Percentiles rank a stretch among this genome's conserved stretches.
Conservation (phyloP, 169 alveolate species). For the Plasmodium berghei region DNA sequence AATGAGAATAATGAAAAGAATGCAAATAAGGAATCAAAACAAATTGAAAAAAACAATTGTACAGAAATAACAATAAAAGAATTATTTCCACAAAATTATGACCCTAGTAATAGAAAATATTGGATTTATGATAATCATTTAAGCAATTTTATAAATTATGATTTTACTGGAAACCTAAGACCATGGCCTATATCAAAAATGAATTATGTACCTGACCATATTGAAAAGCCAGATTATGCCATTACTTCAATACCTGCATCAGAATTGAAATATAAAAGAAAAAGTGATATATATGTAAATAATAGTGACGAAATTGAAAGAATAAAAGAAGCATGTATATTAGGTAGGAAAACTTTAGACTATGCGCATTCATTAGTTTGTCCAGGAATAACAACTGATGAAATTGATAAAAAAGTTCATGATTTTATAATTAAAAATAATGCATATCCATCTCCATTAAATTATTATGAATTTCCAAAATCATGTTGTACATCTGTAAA, state of each 20-base stretch:
- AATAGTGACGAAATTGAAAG: constrained; percentile 60
- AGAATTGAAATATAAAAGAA: constrained; percentile 88
- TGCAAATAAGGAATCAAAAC: background rate
- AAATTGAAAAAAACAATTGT: constrained; percentile 13
- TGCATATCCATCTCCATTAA: constrained; percentile 99
- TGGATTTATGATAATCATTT: constrained; percentile 25
- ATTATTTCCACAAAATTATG: constrained; percentile 32
- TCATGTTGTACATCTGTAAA: constrained; percentile 98
- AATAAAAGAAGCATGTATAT: constrained; percentile 90
- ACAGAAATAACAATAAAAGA: constrained; percentile 13
- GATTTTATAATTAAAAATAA: constrained; percentile 92
- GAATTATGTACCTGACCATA: constrained; percentile 94
- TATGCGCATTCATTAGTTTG: constrained; percentile 92
- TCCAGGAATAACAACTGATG: constrained; percentile 98
- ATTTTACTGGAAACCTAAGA: constrained; percentile 94
- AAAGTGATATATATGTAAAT: constrained; percentile 64
- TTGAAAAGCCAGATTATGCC: constrained; percentile 97
- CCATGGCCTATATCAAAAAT: constrained; percentile 93
- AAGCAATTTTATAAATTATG: constrained; percentile 84
- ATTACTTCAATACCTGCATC: constrained; percentile 92
- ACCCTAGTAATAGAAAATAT: constrained; percentile 39
- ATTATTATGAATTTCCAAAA: constrained; percentile 97
- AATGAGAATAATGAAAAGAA: constrained; percentile 25
- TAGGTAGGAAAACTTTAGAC: constrained; percentile 96
- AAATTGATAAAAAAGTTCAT: constrained; percentile 95